phyloP scores from a whole-genome alignment of 208 protist species.

The Angomonas ambiguus region DNA sequence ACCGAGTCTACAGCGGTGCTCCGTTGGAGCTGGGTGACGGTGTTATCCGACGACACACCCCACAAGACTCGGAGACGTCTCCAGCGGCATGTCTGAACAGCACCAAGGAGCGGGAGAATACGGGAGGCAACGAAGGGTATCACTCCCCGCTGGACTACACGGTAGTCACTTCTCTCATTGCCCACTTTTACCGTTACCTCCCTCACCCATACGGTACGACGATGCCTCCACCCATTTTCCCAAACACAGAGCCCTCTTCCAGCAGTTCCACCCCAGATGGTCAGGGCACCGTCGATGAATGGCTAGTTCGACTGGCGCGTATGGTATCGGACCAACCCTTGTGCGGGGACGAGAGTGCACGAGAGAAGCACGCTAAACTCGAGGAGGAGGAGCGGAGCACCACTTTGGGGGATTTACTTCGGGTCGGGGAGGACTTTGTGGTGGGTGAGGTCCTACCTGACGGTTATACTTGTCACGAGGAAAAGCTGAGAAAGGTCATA shows the following conservation, averaged over 20 bases:
- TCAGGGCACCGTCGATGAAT: not conserved
- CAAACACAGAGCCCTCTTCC: constrained; percentile 12
- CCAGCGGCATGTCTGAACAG: constrained; percentile 9
- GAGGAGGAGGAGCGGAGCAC: not conserved
- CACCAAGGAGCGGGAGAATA: constrained; percentile 10
- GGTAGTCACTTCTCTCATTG: constrained; percentile 59
- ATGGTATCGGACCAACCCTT: not conserved
- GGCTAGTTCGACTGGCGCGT: not conserved
- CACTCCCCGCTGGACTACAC: constrained; percentile 28
- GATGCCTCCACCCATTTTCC: constrained; percentile 78
- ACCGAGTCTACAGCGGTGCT: constrained; percentile 28
- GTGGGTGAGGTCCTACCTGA: not conserved
- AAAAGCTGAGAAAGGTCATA: not conserved
- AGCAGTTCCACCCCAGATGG: not conserved
- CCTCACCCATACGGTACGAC: constrained; percentile 68
- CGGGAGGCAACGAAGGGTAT: not conserved
- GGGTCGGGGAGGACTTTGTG: not conserved
- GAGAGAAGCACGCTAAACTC: not conserved
- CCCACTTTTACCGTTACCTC: constrained; percentile 82
- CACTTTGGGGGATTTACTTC: not conserved
- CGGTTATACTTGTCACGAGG: not conserved
- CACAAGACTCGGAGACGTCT: not conserved
- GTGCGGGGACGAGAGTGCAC: not conserved
- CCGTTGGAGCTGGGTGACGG: not conserved
- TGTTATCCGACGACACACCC: not conserved